Percentiles rank a stretch among this genome's conserved stretches.
phyloP scores from a whole-genome alignment of 805 yeast species.

The Starmera dryadoides region DNA sequence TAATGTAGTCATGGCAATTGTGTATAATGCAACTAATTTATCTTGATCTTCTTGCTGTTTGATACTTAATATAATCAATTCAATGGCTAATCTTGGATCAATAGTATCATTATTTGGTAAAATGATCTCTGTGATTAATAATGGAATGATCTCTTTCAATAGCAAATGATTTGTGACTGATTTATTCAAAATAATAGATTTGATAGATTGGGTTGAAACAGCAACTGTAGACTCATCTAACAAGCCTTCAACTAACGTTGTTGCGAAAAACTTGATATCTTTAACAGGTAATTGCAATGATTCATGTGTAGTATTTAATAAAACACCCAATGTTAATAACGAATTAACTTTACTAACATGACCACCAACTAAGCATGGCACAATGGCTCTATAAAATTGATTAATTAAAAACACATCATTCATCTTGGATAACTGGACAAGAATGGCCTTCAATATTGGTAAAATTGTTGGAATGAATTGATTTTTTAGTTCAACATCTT shows the following conservation, averaged over 20 bases:
- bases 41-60: constrained; percentile 11
- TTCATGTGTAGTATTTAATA: constrained; percentile 33
- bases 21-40: constrained; percentile 17
- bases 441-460: constrained; percentile 41
- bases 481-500: constrained; percentile 20
- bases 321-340: constrained; percentile 36
- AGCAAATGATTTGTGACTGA: constrained; percentile 26
- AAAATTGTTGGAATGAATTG: constrained; percentile 44
- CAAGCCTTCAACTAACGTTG: constrained; percentile 29
- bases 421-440: constrained; percentile 26
- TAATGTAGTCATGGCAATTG: constrained; percentile 31
- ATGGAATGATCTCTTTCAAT: constrained; percentile 39
- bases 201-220: constrained; percentile 54
- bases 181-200: constrained; percentile 36
- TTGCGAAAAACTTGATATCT: constrained; percentile 30
- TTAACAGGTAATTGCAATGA: constrained; percentile 22
- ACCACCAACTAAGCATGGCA: constrained; percentile 18
- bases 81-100: constrained; percentile 23
- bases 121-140: constrained; percentile 26
- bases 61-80: constrained; percentile 16
- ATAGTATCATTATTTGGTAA: constrained; percentile 17
- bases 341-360: constrained; percentile 24
- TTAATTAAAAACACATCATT: constrained; percentile 22
- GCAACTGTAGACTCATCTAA: constrained; percentile 26
- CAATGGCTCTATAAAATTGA: constrained; percentile 31